Base-by-base conservation (phyloP, 805 yeast species). In the Saccharomycopsis microspora region DNA sequence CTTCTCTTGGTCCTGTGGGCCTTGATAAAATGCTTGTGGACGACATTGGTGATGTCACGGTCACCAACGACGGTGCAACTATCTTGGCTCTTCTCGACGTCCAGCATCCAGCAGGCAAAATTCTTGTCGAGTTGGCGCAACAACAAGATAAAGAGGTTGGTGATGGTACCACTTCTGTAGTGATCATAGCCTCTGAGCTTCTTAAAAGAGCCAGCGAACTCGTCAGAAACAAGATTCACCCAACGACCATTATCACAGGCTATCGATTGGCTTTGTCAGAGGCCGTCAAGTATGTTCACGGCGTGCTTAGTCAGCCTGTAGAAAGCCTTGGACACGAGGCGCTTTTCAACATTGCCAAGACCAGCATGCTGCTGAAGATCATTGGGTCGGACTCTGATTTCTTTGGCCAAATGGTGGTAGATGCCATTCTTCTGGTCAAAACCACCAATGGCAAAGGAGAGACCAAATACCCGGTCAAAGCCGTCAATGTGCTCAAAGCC, bases 61-160 rank as follows among this genome's bases (percentile, higher is more conserved):
- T 93, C 44, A 93, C 99, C 42, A 93, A 93, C 66, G 99, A 93
- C 66, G 99, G 99, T 56, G 98, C 99, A 51, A 93, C 98, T 4
- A 93, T 93, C 58, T 71, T 93, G 54, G 75, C 87, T 6, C 67
- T 94, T 46, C 71, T 93, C 55, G 98, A 93, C 62, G 97, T 93
- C 45, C 96, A 93, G 67, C 98, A 93, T 64, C 99, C 99, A 35
- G 98, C 98, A 1, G 98, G 97, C 11, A 90, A 88, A 68, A 93
- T 93, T 58, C 71, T 93, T 50, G 98, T 93, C 44, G 97, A 93
- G 61, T 74, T 93, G 60, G 98, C 98, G 2, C 96, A 93, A 65
- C 97, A 93, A 65, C 99, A 93, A 70, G 99, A 93, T 65, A 78
- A 96, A 59, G 99, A 93, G 67, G 96, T 79, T 48, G 99, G 99